phyloP scores from a whole-genome alignment of 1,139 yeast species.

The Blastobotrys proliferans region DNA sequence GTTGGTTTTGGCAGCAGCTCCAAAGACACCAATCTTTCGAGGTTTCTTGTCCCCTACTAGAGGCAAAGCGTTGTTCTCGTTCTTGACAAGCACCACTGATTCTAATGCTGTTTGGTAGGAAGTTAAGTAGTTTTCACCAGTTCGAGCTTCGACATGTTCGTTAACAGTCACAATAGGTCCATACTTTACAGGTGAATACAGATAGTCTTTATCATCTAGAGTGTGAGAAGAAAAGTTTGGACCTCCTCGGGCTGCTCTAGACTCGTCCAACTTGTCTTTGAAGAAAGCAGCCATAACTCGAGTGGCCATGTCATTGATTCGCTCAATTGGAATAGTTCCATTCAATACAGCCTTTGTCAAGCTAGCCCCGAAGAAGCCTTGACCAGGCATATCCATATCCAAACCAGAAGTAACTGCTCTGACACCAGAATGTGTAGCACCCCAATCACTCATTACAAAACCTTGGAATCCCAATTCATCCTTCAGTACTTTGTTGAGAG shows the following conservation, averaged over 20 bases:
- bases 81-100: slow-evolving; percentile 53
- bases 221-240: slow-evolving; percentile 64
- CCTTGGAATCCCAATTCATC: slow-evolving; percentile 67
- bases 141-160: slow-evolving; percentile 53
- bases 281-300: slow-evolving; percentile 58
- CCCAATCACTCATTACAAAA: slow-evolving; percentile 64
- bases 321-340: slow-evolving; percentile 50
- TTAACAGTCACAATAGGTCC: slow-evolving; percentile 54
- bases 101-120: slow-evolving; percentile 56
- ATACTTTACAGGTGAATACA: slow-evolving; percentile 44
- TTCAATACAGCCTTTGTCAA: slow-evolving; percentile 55
- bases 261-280: slow-evolving; percentile 14
- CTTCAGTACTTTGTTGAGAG: slow-evolving; percentile 52
- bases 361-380: slow-evolving; percentile 38
- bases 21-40: slow-evolving; percentile 4
- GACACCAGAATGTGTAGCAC: slow-evolving; percentile 53
- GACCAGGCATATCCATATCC: slow-evolving; percentile 70
- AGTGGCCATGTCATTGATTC: slow-evolving; percentile 60
- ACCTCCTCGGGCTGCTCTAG: slow-evolving; percentile 24
- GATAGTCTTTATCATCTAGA: slow-evolving; percentile 49
- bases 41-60: slow-evolving; percentile 25
- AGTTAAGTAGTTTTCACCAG: slow-evolving; percentile 41
- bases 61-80: slow-evolving; percentile 49
- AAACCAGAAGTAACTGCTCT: slow-evolving; percentile 55
- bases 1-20: slow-evolving; percentile 10